Evolutionary conservation across 768 basidiomycete species (phyloP).

Genomic region (Phylloporus sp.): DNA sequence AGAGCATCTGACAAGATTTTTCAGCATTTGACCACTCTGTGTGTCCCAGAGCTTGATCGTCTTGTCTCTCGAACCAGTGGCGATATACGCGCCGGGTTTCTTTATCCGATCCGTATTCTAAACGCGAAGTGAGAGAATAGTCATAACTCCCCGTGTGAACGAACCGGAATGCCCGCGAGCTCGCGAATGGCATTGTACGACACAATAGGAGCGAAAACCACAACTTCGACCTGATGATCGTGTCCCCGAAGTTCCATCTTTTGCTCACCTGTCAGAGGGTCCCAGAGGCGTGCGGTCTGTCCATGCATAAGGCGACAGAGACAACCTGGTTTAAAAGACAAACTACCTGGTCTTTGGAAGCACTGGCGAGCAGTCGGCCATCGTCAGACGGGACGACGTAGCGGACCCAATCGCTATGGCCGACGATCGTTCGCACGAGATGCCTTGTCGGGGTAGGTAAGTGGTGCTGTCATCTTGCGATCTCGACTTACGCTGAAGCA

Average conservation of each 20-base stretch:
- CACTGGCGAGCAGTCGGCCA: slow-evolving; percentile 70
- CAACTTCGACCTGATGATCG: slow-evolving; percentile 81
- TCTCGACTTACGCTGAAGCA: slow-evolving; percentile 64
- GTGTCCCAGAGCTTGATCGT: slow-evolving; percentile 90
- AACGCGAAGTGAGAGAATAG: background rate
- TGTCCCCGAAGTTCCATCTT: slow-evolving; percentile 86
- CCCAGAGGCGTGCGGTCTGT: slow-evolving; percentile 77
- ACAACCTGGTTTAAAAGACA: background rate
- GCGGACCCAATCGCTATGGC: slow-evolving; percentile 87
- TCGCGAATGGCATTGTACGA: slow-evolving; percentile 76
- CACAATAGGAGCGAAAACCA: slow-evolving; percentile 74
- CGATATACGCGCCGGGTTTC: slow-evolving; percentile 57
- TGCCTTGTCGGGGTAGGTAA: slow-evolving; percentile 42
- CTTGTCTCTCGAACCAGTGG: slow-evolving; percentile 88
- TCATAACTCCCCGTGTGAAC: slow-evolving; percentile 21
- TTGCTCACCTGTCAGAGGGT: slow-evolving; percentile 66
- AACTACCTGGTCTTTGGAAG: slow-evolving; percentile 83
- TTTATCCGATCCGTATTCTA: slow-evolving; percentile 51
- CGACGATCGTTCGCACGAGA: slow-evolving; percentile 68
- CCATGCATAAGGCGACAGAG: background rate
- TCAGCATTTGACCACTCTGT: slow-evolving; percentile 73
- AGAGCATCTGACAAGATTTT: slow-evolving; percentile 56
- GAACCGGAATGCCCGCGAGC: slow-evolving; percentile 66
- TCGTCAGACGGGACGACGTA: slow-evolving; percentile 63
- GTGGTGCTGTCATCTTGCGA: slow-evolving; percentile 1